Evolutionary conservation across 106 monocot species (phyloP).

Genomic region (Triglochin maritima): DNA sequence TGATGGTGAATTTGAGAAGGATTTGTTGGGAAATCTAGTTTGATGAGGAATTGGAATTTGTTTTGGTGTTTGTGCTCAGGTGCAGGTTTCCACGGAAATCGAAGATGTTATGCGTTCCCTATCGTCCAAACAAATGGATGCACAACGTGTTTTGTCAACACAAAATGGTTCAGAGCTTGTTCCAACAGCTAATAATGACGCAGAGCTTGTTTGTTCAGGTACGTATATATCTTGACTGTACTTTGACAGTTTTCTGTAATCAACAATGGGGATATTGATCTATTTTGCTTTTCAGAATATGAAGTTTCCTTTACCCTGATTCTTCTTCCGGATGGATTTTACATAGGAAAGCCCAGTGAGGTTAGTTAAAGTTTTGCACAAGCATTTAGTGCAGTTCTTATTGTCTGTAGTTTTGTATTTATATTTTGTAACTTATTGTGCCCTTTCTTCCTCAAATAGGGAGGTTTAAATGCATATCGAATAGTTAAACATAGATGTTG

Average conservation of each 20-base stretch:
- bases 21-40: too few species aligned
- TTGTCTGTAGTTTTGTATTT: slow-evolving; percentile 1
- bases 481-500: neutral
- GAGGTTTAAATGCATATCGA: neutral
- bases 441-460: neutral
- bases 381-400: neutral
- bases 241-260: too few species aligned
- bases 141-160: too few species aligned
- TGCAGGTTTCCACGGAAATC: too few species aligned
- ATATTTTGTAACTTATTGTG: neutral
- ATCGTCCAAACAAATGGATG: neutral
- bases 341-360: slow-evolving; percentile 42
- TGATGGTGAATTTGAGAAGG: too few species aligned
- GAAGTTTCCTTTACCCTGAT: slow-evolving; percentile 49
- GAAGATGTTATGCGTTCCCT: neutral
- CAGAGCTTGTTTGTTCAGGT: slow-evolving; percentile 6
- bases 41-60: too few species aligned
- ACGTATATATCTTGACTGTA: neutral
- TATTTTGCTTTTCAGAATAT: slow-evolving; percentile 16
- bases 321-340: slow-evolving; percentile 52
- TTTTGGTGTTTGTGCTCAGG: too few species aligned
- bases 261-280: neutral
- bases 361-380: slow-evolving; percentile 15
- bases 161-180: too few species aligned
- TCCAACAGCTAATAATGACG: neutral